Conservation (phyloP, 2,329 filamentous ascomycete species). For the Tetracladium maxilliforme region DNA sequence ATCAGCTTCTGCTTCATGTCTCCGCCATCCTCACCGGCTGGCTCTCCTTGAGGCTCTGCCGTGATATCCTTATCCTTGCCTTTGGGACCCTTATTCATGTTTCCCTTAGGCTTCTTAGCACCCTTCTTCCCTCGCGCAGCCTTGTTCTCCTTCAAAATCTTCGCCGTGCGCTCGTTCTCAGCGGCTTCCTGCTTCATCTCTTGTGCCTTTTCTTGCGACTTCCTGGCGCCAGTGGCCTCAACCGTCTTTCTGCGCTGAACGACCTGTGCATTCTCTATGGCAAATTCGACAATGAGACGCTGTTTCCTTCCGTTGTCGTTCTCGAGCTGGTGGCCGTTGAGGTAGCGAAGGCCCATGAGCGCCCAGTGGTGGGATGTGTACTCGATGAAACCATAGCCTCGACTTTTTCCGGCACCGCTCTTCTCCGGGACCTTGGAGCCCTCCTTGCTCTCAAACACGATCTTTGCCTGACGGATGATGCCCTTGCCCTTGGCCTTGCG, state of each 20-base stretch:
- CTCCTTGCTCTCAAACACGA: conserved; percentile 80
- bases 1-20: too few relatives aligned
- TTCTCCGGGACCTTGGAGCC: conserved; percentile 72
- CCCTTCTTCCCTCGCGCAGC: conserved; percentile 13
- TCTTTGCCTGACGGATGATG: conserved; percentile 82
- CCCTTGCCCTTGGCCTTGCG: conserved; percentile 71
- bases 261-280: conserved; percentile 95
- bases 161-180: too few relatives aligned
- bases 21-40: background rate
- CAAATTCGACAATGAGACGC: conserved; percentile 87
- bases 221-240: too few relatives aligned
- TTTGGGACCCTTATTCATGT: conserved; percentile 19
- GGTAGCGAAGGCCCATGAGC: conserved; percentile 84
- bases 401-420: conserved; percentile 64
- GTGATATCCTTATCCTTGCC: conserved; percentile 12
- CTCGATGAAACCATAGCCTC: conserved; percentile 96
- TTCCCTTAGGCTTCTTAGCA: conserved; percentile 14
- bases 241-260: conserved; percentile 65
- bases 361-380: conserved; percentile 89
- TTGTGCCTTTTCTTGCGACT: conserved; percentile 41
- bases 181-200: conserved; percentile 18
- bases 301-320: conserved; percentile 64
- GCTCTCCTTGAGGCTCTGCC: background rate
- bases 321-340: conserved; percentile 61
- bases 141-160: conserved; percentile 13